Base-by-base conservation (phyloP, 192 early-diverging fungal species). In the Umbelopsis vinacea region DNA sequence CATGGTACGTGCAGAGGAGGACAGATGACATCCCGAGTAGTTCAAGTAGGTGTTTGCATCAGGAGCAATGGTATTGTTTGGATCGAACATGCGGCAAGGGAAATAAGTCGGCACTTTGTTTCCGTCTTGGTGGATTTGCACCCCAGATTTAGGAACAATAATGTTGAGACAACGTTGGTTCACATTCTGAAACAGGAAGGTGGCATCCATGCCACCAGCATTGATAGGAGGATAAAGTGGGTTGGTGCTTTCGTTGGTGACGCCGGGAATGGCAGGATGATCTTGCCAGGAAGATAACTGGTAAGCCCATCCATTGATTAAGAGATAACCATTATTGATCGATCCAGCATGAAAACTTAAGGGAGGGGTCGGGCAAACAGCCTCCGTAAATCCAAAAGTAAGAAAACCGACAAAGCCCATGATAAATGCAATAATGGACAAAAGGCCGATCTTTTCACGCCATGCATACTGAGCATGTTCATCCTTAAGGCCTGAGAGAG, bases 401-500 rank as follows among this genome's bases (percentile, higher is more conserved):
- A 96, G 74, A 78, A 96, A 96, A 24, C 92, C 95, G 45, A 96
- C 87, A 29, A 76, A 73, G 6, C 67, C 72, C 87, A 94, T 93
- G 60, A 95, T 80, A 0, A 93, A 1, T 8, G 91, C 23, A 71
- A 96, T 95, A 67, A 96, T 83, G 37, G 87, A 89, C 46, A 95
- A 91, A 11, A 97, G 81, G 0, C 92, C 94, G 70, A 97, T 90
- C 79, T 97, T 97, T 81, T 97, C 96, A 75, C 94, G 88, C 91
- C 92, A 97, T 29, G 96, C 96, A 71, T 78, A 76, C 68, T 92
- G 92, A 75, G 89, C 85, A 43, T 74, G 82, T 14, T 69, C 48
- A 45, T 86, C 81, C 23, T 79, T 73, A 76, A 92, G 89, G 6
- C 92, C 92, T 85, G 26, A 33, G 45, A 40, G 29, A 52, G 23